Evolutionary conservation across 441 rosid species (phyloP).

Genomic region (Corymbia calophylla): DNA sequence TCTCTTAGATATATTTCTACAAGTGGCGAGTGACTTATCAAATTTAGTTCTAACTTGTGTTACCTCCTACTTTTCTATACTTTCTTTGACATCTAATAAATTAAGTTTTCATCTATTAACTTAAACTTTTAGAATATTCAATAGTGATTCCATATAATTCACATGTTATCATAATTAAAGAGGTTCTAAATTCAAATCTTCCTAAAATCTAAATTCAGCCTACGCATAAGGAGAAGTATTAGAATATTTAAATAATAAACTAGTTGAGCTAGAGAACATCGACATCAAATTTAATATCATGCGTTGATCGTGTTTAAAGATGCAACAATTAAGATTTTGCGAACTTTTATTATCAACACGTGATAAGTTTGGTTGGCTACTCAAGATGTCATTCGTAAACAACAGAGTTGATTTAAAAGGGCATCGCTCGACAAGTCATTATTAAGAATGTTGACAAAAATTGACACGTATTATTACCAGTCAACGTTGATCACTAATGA

Average conservation of each 20-base stretch:
- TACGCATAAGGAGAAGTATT: no score
- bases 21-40: no score
- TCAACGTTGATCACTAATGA: no score
- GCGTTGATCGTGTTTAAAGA: neutral
- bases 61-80: no score
- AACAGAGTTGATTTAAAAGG: neutral
- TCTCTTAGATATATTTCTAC: no score
- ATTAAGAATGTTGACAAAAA: neutral
- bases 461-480: neutral
- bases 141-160: fast-evolving
- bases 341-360: neutral
- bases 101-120: no score
- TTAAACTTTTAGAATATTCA: fast-evolving
- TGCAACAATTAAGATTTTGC: neutral
- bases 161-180: no score
- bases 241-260: no score
- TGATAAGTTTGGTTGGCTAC: neutral
- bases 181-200: no score
- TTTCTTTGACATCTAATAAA: no score
- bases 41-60: no score
- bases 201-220: no score
- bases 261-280: neutral
- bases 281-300: neutral
- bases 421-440: neutral
- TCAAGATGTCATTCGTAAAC: neutral